Evolutionary conservation across 2,329 filamentous ascomycete species (phyloP).

Genomic region (Cadophora luteo-olivacea): DNA sequence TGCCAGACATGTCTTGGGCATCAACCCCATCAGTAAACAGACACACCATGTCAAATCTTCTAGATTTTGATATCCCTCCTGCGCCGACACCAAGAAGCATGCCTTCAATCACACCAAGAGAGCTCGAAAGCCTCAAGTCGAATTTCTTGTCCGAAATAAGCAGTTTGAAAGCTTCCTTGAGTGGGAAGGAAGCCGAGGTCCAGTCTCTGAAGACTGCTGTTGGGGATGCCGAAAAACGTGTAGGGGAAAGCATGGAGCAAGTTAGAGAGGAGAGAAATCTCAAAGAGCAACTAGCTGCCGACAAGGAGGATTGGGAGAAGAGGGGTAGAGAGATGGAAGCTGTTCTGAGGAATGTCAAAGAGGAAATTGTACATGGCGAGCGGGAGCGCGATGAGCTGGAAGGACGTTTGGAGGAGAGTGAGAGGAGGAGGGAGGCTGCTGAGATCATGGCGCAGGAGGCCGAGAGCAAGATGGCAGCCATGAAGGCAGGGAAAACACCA

Average conservation of each 20-base stretch:
- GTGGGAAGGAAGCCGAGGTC: slow-evolving; percentile 92
- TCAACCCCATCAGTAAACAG: slow-evolving; percentile 40
- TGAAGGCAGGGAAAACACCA: slow-evolving; percentile 66
- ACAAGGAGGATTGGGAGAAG: slow-evolving; percentile 84
- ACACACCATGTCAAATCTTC: slow-evolving; percentile 66
- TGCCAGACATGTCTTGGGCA: slow-evolving; percentile 37
- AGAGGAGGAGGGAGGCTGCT: slow-evolving; percentile 74
- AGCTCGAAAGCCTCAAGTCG: slow-evolving; percentile 92
- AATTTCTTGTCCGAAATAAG: slow-evolving; percentile 91
- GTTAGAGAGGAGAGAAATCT: slow-evolving; percentile 77
- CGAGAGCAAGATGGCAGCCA: slow-evolving; percentile 76
- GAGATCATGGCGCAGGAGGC: slow-evolving; percentile 80
- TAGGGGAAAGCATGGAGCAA: slow-evolving; percentile 84
- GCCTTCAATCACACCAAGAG: slow-evolving; percentile 87
- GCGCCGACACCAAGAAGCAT: slow-evolving; percentile 91
- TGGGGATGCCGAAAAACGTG: slow-evolving; percentile 88
- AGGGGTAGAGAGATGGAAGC: slow-evolving; percentile 85
- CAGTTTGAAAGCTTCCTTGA: slow-evolving; percentile 88
- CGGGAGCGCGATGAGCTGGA: slow-evolving; percentile 82
- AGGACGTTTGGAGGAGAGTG: slow-evolving; percentile 76
- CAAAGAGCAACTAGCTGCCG: slow-evolving; percentile 74
- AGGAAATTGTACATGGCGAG: slow-evolving; percentile 80
- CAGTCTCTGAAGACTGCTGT: slow-evolving; percentile 86
- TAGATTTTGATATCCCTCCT: slow-evolving; percentile 94
- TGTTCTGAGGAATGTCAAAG: slow-evolving; percentile 78